Base-by-base conservation (phyloP, 2,329 filamentous ascomycete species). In the Neonectria faginata region DNA sequence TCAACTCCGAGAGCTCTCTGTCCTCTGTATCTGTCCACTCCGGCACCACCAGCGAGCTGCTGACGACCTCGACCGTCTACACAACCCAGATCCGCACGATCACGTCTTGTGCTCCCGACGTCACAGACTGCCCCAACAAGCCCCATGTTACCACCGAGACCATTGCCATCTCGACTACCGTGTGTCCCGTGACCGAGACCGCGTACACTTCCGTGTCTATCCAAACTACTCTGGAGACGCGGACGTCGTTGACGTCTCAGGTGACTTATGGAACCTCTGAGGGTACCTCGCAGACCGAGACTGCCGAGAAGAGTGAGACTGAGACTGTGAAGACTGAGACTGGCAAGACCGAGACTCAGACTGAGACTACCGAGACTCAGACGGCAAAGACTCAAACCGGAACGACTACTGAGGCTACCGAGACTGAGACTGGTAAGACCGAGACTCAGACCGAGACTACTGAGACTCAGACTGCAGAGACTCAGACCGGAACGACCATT, bases 101-200 rank as follows among this genome's bases (percentile, higher is more conserved):
- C 56, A 75, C 77, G 3, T 61, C 71, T 45, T 78, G 77, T 65
- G 71, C 75, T 22, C 67, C 76, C 2, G 68, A 70, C 25, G 74
- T 78, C 57, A 73, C 73, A 14, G 60, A 73, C 60, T 79, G 77
- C 70, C 77, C 76, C 33, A 66, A 62, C 52, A 65, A 67, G 20
- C 48, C 57, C 12, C 67, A 72, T 27, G 74, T 75, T 48, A 70
- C 70, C 33, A 76, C 71, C 9, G 68, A 73, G 62, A 75, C 75
- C 27, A 71, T 74, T 12, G 67, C 73, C n/a, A 51, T 74, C 45
- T 79, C 75, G 39, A 82, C 79, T 44, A 82, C 80, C 0, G 39
- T 60, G 39, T 60, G 57, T 7, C 57, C 57, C 12, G 57, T 60
- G 39, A 53, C 57, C 8, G 39, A 53, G 41, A 31, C 50, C 7